These are phyloP conservation scores for Aspergillus fumigatiaffinis DNA, from an alignment of 2,329 filamentous ascomycete species.

Conservation along the genomic window DNA sequence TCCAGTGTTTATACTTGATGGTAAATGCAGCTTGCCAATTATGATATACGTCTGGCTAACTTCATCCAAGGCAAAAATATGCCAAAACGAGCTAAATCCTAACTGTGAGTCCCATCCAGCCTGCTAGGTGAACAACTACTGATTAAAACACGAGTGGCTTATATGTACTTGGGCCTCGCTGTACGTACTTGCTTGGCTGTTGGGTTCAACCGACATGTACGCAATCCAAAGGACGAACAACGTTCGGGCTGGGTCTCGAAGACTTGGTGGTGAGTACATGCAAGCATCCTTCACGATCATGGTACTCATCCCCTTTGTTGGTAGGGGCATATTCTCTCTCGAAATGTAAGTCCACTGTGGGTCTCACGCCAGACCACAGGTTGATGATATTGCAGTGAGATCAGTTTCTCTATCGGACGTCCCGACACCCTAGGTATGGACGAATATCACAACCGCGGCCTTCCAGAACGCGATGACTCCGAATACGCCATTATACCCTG, in stretches of 20 bases:
- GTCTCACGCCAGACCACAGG: neutral
- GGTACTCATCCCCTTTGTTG: neutral
- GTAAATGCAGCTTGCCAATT: slow-evolving; percentile 18
- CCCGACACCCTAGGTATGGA: slow-evolving; percentile 49
- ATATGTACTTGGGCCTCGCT: slow-evolving; percentile 48
- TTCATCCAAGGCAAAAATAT: slow-evolving; percentile 43
- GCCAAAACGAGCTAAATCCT: slow-evolving; percentile 49
- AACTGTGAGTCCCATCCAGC: slow-evolving; percentile 32
- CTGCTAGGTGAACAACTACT: neutral
- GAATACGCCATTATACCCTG: slow-evolving; percentile 39
- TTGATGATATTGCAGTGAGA: slow-evolving; percentile 31
- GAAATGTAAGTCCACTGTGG: slow-evolving; percentile 35
- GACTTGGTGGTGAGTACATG: slow-evolving; percentile 44
- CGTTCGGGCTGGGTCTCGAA: slow-evolving; percentile 39
- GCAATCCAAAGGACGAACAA: slow-evolving; percentile 27
- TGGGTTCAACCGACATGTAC: slow-evolving; percentile 45
- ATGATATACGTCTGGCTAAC: neutral
- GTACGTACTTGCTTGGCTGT: slow-evolving; percentile 47
- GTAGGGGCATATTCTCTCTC: slow-evolving; percentile 43
- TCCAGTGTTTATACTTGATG: slow-evolving; percentile 48
- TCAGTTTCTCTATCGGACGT: slow-evolving; percentile 48
- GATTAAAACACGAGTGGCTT: slow-evolving; percentile 35
- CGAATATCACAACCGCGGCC: slow-evolving; percentile 45
- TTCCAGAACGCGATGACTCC: slow-evolving; percentile 33
- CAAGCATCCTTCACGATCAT: too few species aligned